Evolutionary conservation across 805 yeast genomes (phyloP).

Genomic region (Teunomyces tritomae): DNA sequence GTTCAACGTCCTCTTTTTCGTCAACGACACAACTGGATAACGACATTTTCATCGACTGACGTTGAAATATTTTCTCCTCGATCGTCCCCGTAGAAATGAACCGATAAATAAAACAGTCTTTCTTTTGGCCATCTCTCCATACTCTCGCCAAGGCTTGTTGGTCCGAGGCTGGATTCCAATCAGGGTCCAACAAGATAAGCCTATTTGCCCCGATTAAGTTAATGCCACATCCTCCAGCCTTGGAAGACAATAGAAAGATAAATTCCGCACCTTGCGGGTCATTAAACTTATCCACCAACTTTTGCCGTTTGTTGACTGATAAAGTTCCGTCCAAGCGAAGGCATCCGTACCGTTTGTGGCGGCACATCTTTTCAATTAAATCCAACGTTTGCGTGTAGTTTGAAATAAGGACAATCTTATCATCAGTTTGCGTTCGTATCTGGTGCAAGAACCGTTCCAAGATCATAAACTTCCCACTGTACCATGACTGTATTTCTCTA

Average conservation of each 20-base stretch:
- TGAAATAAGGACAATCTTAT: conserved; percentile 90
- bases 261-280: conserved; percentile 88
- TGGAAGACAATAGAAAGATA: conserved; percentile 83
- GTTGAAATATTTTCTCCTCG: conserved; percentile 92
- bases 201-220: conserved; percentile 96
- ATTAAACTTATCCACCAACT: conserved; percentile 85
- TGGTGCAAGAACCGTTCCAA: conserved; percentile 79
- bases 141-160: conserved; percentile 97
- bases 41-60: conserved; percentile 92
- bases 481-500: conserved; percentile 73
- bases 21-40: conserved; percentile 95
- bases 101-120: conserved; percentile 91
- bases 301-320: conserved; percentile 89
- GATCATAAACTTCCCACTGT: conserved; percentile 83
- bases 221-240: conserved; percentile 99
- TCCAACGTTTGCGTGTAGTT: conserved; percentile 95
- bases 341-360: conserved; percentile 68
- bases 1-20: conserved; percentile 91
- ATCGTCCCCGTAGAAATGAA: conserved; percentile 93
- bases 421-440: conserved; percentile 79
- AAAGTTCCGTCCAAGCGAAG: conserved; percentile 89
- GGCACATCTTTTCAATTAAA: conserved; percentile 82
- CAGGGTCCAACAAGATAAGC: conserved; percentile 80
- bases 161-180: conserved; percentile 98
- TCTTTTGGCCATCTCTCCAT: conserved; percentile 99